Conservation (phyloP, 768 basidiomycete genomes). For the Russula compacta region DNA sequence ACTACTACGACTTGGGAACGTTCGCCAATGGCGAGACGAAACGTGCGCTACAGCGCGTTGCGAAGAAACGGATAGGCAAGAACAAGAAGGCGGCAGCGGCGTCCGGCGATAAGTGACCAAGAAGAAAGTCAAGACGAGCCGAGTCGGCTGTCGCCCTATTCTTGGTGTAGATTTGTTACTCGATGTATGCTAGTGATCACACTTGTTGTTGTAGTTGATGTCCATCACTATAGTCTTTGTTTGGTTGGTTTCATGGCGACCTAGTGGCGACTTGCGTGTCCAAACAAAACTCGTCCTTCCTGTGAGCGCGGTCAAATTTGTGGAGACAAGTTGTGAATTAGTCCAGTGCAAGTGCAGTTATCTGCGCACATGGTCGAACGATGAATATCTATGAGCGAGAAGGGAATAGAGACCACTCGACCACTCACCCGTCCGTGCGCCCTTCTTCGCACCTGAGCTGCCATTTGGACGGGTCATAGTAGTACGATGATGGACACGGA, state of each 20-base stretch:
- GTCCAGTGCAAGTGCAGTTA: too few relatives aligned
- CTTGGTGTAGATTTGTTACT: slow-evolving; percentile 18
- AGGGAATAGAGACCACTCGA: too few relatives aligned
- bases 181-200: slow-evolving; percentile 20
- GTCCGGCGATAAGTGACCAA: background rate
- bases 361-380: too few relatives aligned
- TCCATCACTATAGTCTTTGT: background rate
- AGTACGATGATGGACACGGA: too few relatives aligned
- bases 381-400: too few relatives aligned
- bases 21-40: slow-evolving; percentile 71
- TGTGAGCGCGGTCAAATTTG: background rate
- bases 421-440: too few relatives aligned
- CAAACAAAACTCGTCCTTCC: background rate
- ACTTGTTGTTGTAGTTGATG: background rate
- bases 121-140: background rate
- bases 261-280: background rate
- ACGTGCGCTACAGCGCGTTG: slow-evolving; percentile 30
- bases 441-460: too few relatives aligned
- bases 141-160: background rate
- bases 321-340: too few relatives aligned
- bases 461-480: too few relatives aligned
- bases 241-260: background rate
- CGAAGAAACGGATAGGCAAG: slow-evolving; percentile 7
- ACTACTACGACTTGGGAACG: slow-evolving; percentile 58
- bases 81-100: background rate